Base-by-base conservation (phyloP, 108 stramenopile genomes). In the Pseudonitzschia multiseries region DNA sequence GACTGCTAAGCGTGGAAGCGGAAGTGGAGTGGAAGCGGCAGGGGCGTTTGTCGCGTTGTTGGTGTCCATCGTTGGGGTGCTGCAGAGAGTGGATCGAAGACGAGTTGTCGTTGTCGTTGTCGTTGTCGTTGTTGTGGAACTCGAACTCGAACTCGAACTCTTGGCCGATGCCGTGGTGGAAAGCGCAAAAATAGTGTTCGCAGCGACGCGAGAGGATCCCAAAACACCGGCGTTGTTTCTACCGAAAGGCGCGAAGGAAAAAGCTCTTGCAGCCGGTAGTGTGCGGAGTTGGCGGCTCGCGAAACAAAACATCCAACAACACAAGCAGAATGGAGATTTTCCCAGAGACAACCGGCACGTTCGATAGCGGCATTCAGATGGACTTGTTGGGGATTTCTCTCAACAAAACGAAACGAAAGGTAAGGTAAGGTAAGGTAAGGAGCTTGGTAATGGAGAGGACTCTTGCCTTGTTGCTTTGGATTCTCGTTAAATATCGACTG, bases 1-100 rank as follows among this genome's bases (percentile, higher is more conserved):
- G n/a, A n/a, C n/a, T 42, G 3, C n/a, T 9, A n/a, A n/a, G 33
- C 13, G 50, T 33, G 17, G 62, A 8, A 44, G 32, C 13, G 20
- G 40, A n/a, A n/a, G n/a, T n/a, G n/a, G n/a, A n/a, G n/a, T n/a
- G n/a, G n/a, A n/a, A n/a, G n/a, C n/a, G n/a, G n/a, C n/a, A n/a
- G n/a, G 14, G 13, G 46, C 31, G 18, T 73, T 63, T 8, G 63
- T 67, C 17, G 57, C 22, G 41, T 65, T 65, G 48, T 51, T 32
- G 24, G 53, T 72, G 10, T 31, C 36, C 24, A 36, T 36, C 8
- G 64, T 24, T 10, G 20, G 20, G 6, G 33, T 42, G 22, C 36
- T 62, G 43, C 24, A 8, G n/a, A 68, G 40, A 36, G 73, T 74
- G 12, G 72, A 73, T 73, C 44, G 72, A 26, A 73, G 57, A 21